Conservation (phyloP, 2,329 filamentous ascomycete species). For the Camptophora hylomeconis region DNA sequence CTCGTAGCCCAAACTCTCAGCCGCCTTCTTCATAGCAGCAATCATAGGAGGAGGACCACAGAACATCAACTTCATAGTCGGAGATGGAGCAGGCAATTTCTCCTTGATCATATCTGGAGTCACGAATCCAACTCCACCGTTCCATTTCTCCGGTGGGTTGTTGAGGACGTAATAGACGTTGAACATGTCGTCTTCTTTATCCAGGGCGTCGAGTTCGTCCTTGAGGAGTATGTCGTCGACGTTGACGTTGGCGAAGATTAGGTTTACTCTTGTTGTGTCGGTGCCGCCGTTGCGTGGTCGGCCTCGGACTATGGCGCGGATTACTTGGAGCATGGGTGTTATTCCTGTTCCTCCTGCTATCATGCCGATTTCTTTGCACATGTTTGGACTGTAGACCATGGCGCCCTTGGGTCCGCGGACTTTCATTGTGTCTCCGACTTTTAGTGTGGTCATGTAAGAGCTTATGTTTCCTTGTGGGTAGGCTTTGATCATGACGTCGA, state of each 20-base stretch:
- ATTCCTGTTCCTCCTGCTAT: conserved; percentile 95
- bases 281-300: conserved; percentile 51
- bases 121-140: conserved; percentile 85
- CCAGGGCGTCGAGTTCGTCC: conserved; percentile 76
- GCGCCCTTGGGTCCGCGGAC: conserved; percentile 92
- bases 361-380: conserved; percentile 95
- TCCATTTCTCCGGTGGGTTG: conserved; percentile 86
- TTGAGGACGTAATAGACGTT: conserved; percentile 91
- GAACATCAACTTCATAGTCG: conserved; percentile 83
- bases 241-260: conserved; percentile 96
- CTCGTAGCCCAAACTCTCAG: conserved; percentile 75
- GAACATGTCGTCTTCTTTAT: conserved; percentile 65
- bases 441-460: conserved; percentile 73
- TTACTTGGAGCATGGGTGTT: conserved; percentile 94
- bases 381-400: conserved; percentile 94
- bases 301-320: conserved; percentile 77
- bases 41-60: conserved; percentile 97
- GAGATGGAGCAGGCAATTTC: conserved; percentile 62
- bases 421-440: conserved; percentile 75
- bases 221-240: conserved; percentile 82
- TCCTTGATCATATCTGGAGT: conserved; percentile 85
- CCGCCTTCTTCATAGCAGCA: conserved; percentile 90
- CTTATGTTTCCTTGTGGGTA: conserved; percentile 98
- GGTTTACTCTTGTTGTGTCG: conserved; percentile 77
- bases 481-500: conserved; percentile 95